Evolutionary conservation across 352 stramenopile species (phyloP).

Genomic region (Pythium dissimile): DNA sequence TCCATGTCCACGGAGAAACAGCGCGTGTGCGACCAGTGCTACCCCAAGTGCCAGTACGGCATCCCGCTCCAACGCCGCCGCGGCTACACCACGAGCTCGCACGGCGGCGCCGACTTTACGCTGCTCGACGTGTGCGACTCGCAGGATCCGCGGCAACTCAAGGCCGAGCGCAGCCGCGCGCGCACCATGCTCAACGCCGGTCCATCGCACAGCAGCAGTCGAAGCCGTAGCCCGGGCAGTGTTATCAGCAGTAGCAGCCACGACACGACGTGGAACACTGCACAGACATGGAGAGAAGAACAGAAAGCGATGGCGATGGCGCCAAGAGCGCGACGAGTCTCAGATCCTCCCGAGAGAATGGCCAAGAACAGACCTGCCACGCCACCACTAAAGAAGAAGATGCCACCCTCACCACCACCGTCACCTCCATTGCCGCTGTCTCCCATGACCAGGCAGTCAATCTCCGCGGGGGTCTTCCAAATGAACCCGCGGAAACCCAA

Average conservation of each 20-base stretch:
- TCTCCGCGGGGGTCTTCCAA: constrained; percentile 9
- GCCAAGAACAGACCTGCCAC: neutral
- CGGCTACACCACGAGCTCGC: constrained; percentile 9
- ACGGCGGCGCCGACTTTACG: constrained; percentile 10
- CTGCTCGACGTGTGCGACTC: constrained; percentile 13
- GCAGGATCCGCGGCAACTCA: constrained; percentile 5
- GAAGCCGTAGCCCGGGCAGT: no score
- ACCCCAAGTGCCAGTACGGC: constrained; percentile 41
- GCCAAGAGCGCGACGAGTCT: constrained; percentile 6
- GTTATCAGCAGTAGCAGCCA: no score
- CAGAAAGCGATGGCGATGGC: neutral
- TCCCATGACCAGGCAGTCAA: constrained; percentile 9
- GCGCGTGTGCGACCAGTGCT: constrained; percentile 74
- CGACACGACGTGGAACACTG: constrained; percentile 1
- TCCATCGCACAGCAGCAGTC: neutral
- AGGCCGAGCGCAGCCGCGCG: constrained; percentile 12
- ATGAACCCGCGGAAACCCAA: constrained; percentile 13
- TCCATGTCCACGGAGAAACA: constrained; percentile 63
- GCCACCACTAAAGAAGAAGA: constrained; percentile 1
- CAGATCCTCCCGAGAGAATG: constrained; percentile 15
- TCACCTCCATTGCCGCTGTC: constrained; percentile 7
- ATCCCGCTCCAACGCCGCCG: constrained; percentile 21
- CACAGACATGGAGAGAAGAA: constrained; percentile 9
- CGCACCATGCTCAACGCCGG: constrained; percentile 1
- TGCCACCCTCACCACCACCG: constrained; percentile 7